Base-by-base conservation (phyloP, 2,329 filamentous ascomycete genomes). In the Dactylellina parvicollis region DNA sequence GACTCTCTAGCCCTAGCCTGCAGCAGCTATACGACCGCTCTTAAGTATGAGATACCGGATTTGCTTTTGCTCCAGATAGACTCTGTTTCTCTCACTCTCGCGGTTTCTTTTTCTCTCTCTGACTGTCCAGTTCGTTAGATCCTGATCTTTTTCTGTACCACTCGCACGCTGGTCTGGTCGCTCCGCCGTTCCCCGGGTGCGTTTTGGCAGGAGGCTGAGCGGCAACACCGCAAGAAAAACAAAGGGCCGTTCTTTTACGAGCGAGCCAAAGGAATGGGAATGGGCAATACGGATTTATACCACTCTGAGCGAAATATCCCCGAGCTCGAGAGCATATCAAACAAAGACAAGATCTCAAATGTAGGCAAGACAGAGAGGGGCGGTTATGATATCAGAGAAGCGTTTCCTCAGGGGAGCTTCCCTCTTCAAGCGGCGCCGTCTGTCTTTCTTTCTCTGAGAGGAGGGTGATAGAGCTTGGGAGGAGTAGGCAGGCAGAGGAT, bases 201-300 rank as follows among this genome's bases (percentile, higher is more conserved):
- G 55, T 60, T 66, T 73, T 73, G 54, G 69, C 69, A 66, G 60
- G 69, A 73, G 69, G 69, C 69, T 73, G 69, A 73, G 69, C 60
- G 64, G 47, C 44, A 26, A 18, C 28, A 22, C 7, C 5, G 42
- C 4, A 24, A n/a, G 4, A 24, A 24, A 47, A 24, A 42, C 8
- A 42, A 42, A 4, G n/a, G 28, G 40, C 30, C 49, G 42, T 42
- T 38, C 40, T 30, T 47, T 42, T 38, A 32, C 40, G 42, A 16
- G 28, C n/a, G 24, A 22, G 16, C 36, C 36, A 57, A 55, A 55
- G 32, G 44, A 67, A 67, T 52, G 52, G 36, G 44, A 59, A 50
- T 52, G 12, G 49, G 46, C 24, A 28, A 49, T 40, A 20, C 56
- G 12, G 40, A 24, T 46, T 28, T 28, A 34, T 36, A 60, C 34